Conservation (phyloP, 352 stramenopile genomes). For the Globisporangium splendens region DNA sequence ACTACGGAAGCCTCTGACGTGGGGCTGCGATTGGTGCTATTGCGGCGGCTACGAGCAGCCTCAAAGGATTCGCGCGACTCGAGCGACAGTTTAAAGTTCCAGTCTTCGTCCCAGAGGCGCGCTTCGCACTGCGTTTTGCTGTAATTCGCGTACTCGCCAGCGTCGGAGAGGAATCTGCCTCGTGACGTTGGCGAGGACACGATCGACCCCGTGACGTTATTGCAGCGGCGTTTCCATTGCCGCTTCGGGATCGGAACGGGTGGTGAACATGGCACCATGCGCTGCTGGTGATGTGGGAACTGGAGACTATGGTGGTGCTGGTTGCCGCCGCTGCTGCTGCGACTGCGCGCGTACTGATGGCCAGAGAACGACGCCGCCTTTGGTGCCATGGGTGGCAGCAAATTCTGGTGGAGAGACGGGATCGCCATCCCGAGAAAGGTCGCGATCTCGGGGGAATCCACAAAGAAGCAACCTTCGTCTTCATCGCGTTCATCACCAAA, state of each 20-base stretch:
- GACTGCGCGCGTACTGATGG: background rate
- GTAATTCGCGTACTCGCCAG: conserved; percentile 19
- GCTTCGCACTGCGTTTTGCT: conserved; percentile 46
- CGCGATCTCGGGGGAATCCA: conserved; percentile 14
- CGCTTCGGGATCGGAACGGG: conserved; percentile 20
- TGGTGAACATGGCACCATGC: conserved; percentile 17
- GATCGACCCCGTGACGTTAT: conserved; percentile 14
- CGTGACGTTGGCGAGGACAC: conserved; percentile 3
- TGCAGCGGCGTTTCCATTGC: conserved; percentile 10
- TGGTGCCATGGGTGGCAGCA: background rate
- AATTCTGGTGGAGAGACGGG: background rate
- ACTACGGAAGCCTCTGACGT: conserved; percentile 1
- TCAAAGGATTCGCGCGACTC: conserved; percentile 66
- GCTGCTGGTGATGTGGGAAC: background rate
- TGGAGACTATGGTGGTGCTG: too few species aligned
- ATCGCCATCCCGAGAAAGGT: conserved; percentile 11
- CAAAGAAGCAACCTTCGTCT: conserved; percentile 5
- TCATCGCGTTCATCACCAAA: background rate
- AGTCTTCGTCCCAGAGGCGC: conserved; percentile 58
- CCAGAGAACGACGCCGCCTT: conserved; percentile 17
- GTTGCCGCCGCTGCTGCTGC: background rate
- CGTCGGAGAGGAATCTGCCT: background rate
- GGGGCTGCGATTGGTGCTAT: conserved; percentile 9
- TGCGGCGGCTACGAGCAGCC: conserved; percentile 8
- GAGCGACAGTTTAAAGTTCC: conserved; percentile 73